These are phyloP conservation scores for Coelastrella sp. DNA, from an alignment of 139 green algal species.

Conservation along the genomic window DNA sequence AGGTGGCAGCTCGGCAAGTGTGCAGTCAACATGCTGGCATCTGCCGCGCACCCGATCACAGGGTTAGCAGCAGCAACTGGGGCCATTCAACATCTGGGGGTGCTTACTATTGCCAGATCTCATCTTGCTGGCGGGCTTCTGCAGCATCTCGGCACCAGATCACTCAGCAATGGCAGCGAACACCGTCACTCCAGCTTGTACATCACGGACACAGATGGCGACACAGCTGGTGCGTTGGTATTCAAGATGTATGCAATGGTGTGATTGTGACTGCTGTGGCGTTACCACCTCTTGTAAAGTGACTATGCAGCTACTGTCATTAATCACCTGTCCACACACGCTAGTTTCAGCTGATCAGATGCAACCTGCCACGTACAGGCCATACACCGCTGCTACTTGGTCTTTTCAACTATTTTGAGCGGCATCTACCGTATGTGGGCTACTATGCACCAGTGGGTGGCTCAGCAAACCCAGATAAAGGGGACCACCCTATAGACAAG, in stretches of 20 bases:
- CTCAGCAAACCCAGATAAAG: conserved; percentile 27
- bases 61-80: background rate
- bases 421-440: conserved; percentile 51
- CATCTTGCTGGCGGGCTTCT: background rate
- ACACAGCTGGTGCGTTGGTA: background rate
- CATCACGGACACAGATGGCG: background rate
- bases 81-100: background rate
- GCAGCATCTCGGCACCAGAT: background rate
- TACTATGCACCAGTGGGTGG: conserved; percentile 70
- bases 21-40: conserved; percentile 5
- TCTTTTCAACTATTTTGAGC: conserved; percentile 75
- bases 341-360: no score
- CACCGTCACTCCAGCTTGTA: conserved; percentile 8
- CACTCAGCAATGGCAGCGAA: background rate
- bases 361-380: background rate
- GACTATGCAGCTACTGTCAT: no score
- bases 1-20: background rate
- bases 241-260: no score
- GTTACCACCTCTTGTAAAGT: no score
- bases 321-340: no score
- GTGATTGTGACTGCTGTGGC: no score
- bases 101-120: background rate
- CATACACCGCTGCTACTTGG: conserved; percentile 70
- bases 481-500: background rate
- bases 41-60: background rate